Evolutionary conservation across 169 alveolate species (phyloP).

Genomic region (Condylostoma magnum): DNA sequence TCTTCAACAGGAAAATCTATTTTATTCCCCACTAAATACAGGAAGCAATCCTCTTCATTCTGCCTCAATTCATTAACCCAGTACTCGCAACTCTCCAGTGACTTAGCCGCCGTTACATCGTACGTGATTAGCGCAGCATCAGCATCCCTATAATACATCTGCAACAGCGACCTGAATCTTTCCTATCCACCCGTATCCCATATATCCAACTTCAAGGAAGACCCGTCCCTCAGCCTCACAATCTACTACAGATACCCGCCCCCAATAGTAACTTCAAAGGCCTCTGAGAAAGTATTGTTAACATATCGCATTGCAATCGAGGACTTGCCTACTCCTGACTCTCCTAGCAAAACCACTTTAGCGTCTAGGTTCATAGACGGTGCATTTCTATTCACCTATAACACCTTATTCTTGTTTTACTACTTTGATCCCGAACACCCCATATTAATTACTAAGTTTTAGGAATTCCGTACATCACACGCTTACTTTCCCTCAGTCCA

Average conservation of each 20-base stretch:
- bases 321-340: constrained; percentile 38
- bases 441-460: too few relatives aligned
- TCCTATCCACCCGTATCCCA: constrained; percentile 73
- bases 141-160: constrained; percentile 57
- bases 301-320: constrained; percentile 38
- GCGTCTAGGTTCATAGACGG: constrained; percentile 34
- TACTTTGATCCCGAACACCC: too few relatives aligned
- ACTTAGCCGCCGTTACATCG: constrained; percentile 31
- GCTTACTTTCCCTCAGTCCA: too few relatives aligned
- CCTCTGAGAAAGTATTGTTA: constrained; percentile 31
- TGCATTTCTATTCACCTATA: too few relatives aligned
- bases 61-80: constrained; percentile 45
- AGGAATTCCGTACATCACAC: too few relatives aligned
- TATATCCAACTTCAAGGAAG: constrained; percentile 36
- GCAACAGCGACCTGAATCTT: constrained; percentile 42
- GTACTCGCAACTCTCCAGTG: constrained; percentile 31
- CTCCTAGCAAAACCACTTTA: constrained; percentile 43
- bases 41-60: constrained; percentile 30
- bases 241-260: constrained; percentile 42
- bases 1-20: constrained; percentile 30
- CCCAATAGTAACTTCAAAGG: constrained; percentile 37
- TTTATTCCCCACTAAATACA: constrained; percentile 42
- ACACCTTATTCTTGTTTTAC: too few relatives aligned
- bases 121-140: constrained; percentile 51
- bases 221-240: constrained; percentile 28